Evolutionary conservation across 1,139 yeast species (phyloP), one percentile per base, ranked within the genome.

Genomic region (Suhomyces maxii): DNA sequence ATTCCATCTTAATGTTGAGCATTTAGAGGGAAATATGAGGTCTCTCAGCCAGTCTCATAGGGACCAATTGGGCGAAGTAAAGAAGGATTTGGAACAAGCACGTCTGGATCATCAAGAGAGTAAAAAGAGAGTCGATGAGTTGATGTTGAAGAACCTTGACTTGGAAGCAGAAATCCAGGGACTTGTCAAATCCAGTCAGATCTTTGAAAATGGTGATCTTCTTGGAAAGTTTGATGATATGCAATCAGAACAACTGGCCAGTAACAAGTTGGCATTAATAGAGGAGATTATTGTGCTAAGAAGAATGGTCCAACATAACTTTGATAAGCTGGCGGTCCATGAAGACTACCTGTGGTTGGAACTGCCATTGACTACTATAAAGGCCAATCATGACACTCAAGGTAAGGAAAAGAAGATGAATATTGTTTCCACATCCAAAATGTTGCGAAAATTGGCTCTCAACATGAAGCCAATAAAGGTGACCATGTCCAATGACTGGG

Each of bases 1-100:
- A 31, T 57, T 69, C 12, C 68, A 70, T 34, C 66, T 77, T 49
- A 79, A 76, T 48, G 62, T 78, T 8, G 67, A 68, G 8, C 59
- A 75, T 11, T 57, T 77, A 37, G 76, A 73, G 50, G 67, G 69
- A 23, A 76, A 73, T 54, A 65, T 80, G 61, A 59, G 54, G 8
- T 64, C 73, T 11, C 57, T 68, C 12, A 64, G 65, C 46, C 59
- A 61, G 10, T 67, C 64, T 25, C 69, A 68, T 37, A 60, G 55
- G n/a, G 61, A 57, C 31, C 61, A 68, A 31, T 47, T 60, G 26
- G 54, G 62, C 26, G 42, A 56, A 7, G 47, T 75, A 26, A 57
- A 59, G 13, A 13, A 46, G 2, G 61, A 64, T 36, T 50, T 73
- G n/a, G 48, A 53, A 0, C 45, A 45, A 1, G 50, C 73, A 18